Percentiles rank a stretch among this genome's conserved stretches.
Evolutionary conservation across 2,329 filamentous ascomycete genomes (phyloP).

Genomic region (Fusarium tupiense): DNA sequence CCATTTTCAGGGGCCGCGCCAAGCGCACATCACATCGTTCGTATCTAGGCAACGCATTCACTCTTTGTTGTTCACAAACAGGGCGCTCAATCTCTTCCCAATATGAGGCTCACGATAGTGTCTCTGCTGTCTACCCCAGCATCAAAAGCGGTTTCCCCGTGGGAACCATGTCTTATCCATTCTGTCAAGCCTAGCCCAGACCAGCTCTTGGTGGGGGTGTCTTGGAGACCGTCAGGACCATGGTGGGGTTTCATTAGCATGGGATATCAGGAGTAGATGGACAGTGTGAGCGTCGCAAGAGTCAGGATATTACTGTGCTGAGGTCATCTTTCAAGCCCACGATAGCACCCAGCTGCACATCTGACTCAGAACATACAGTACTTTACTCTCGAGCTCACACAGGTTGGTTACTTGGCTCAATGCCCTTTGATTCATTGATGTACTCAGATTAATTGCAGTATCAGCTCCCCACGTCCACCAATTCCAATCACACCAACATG

Average conservation of each 20-base stretch:
- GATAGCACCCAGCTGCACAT: background rate
- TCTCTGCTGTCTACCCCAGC: conserved; percentile 5
- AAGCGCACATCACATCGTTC: background rate
- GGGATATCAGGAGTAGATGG: background rate
- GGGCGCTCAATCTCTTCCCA: background rate
- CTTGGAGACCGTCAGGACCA: conserved; percentile 7
- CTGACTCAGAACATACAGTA: conserved; percentile 39
- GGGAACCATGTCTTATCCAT: conserved; percentile 28
- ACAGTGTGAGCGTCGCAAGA: background rate
- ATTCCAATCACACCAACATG: conserved; percentile 31
- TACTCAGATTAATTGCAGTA: conserved; percentile 23
- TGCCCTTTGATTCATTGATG: conserved; percentile 29
- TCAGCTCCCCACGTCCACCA: conserved; percentile 29
- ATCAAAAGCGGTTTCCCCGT: conserved; percentile 21
- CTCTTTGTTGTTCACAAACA: background rate
- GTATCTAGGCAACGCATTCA: background rate
- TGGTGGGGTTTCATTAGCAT: conserved; percentile 36
- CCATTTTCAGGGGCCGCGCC: conserved; percentile 16
- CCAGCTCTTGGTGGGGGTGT: conserved; percentile 36
- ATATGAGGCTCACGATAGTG: conserved; percentile 21
- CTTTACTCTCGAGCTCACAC: conserved; percentile 13
- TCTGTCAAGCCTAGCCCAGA: conserved; percentile 23
- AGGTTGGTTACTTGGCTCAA: conserved; percentile 6
- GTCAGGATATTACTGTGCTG: conserved; percentile 1
- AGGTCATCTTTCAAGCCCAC: background rate